Conservation (phyloP, 148 eudicot species). For the Camellia japonica region DNA sequence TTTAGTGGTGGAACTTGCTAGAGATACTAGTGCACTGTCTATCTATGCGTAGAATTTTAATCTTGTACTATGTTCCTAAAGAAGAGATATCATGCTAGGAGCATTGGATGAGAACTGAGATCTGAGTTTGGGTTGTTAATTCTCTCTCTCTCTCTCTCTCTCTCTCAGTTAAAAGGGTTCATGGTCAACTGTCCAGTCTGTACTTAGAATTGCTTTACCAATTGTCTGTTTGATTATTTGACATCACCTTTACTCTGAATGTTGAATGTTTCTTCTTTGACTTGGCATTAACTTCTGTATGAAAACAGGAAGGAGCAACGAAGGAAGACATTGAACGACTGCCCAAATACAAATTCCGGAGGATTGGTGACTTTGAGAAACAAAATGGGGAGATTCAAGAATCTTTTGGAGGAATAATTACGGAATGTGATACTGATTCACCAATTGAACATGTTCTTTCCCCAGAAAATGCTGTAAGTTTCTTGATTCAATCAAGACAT, state of each 20-base stretch:
- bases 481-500: neutral
- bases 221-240: neutral
- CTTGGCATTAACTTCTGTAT: neutral
- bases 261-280: neutral
- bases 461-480: conserved; percentile 85
- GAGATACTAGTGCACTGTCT: neutral
- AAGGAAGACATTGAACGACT: conserved; percentile 81
- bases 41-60: neutral
- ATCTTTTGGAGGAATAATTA: conserved; percentile 78
- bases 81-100: neutral
- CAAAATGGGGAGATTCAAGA: conserved; percentile 80
- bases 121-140: neutral
- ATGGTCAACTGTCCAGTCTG: neutral
- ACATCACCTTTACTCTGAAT: neutral
- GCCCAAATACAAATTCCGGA: conserved; percentile 66
- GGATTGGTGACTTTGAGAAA: conserved; percentile 65
- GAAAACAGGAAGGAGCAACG: conserved; percentile 78
- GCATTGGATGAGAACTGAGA: neutral
- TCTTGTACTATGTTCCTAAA: neutral
- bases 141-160: too few relatives aligned
- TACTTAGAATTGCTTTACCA: neutral
- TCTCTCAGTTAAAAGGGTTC: neutral
- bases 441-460: conserved; percentile 64
- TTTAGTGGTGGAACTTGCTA: neutral
- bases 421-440: conserved; percentile 69